A percentile compares a stretch with the other conserved stretches of the same genome.
phyloP scores from a whole-genome alignment of 2,329 filamentous ascomycete genomes.

The Bipolaris bicolor region DNA sequence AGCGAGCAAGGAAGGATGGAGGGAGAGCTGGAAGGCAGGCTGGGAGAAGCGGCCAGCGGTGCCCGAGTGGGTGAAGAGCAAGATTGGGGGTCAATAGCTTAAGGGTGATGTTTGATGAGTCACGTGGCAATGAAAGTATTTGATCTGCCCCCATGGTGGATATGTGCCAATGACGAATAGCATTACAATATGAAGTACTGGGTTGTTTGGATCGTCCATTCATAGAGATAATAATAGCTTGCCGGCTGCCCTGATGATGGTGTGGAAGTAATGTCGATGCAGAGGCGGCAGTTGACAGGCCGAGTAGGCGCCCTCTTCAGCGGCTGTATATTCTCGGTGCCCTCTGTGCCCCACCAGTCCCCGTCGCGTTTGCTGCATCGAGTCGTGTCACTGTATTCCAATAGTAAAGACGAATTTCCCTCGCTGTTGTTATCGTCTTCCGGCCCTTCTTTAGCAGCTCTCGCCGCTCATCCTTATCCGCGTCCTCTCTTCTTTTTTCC shows the following conservation, averaged over 20 bases:
- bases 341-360: slow-evolving; percentile 16
- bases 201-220: too few species aligned
- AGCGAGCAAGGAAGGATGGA: slow-evolving; percentile 59
- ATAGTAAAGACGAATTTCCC: slow-evolving; percentile 1
- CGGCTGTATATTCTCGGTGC: neutral
- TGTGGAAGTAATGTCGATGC: neutral
- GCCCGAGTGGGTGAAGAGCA: slow-evolving; percentile 65
- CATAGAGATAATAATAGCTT: too few species aligned
- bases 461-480: neutral
- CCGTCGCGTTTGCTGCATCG: slow-evolving; percentile 10
- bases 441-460: slow-evolving; percentile 7
- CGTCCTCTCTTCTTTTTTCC: neutral
- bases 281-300: slow-evolving; percentile 10
- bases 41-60: slow-evolving; percentile 66
- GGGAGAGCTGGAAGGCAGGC: slow-evolving; percentile 48
- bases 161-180: neutral
- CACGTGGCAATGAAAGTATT: too few species aligned
- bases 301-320: slow-evolving; percentile 10
- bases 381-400: slow-evolving; percentile 11
- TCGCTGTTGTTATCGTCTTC: slow-evolving; percentile 9
- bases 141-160: neutral
- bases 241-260: neutral
- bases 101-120: neutral
- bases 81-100: slow-evolving; percentile 51
- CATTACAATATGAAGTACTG: neutral